Evolutionary conservation across 805 yeast genomes (phyloP), one percentile per base, ranked within the genome.

Genomic region (Metschnikowia santaceciliae): DNA sequence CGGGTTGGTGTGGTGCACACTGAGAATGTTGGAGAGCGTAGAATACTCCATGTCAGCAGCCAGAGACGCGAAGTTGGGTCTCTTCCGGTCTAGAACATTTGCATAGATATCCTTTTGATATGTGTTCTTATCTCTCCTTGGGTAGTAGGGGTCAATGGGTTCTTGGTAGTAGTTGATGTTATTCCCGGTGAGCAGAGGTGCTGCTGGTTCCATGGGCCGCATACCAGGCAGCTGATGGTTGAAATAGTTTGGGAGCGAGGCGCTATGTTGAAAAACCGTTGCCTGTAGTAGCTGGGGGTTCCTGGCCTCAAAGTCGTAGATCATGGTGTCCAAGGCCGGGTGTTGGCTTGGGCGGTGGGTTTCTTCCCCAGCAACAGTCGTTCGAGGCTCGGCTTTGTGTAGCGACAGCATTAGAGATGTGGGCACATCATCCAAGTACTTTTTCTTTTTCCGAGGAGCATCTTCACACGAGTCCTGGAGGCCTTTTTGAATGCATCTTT

Each of bases 391-490:
- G 38, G 20, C 22, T 23, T 34, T 20, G 46, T 19, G 30, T n/a
- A 43, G 20, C 4, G 46, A 23, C 43, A 26, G 40, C 47, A 35
- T 15, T 11, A 47, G 32, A 10, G 56, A 38, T 10, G 34, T 38
- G 8, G 46, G 37, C 4, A 79, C 81, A 52, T 85, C 94, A 32
- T 80, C 74, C 48, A 91, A 67, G 57, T 91, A 91, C 66, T 92
- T 92, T 69, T 88, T 87, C 55, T 81, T 76, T 68, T 90, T 90
- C 43, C 98, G 72, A 2, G 94, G 94, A 4, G 97, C 97, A 70
- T 94, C 97, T 32, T 80, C 81, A 69, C 98, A 92, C 0, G 88
- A 75, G 14, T 72, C 78, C 1, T 76, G 78, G 14, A 90, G 68
- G 0, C 91, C 92, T 61, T 90, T 76, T 30, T 74, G 75, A 3